These are phyloP conservation scores for Eucalyptus caleyi DNA, from an alignment of 345 rosid genomes.

Conservation along the genomic window DNA sequence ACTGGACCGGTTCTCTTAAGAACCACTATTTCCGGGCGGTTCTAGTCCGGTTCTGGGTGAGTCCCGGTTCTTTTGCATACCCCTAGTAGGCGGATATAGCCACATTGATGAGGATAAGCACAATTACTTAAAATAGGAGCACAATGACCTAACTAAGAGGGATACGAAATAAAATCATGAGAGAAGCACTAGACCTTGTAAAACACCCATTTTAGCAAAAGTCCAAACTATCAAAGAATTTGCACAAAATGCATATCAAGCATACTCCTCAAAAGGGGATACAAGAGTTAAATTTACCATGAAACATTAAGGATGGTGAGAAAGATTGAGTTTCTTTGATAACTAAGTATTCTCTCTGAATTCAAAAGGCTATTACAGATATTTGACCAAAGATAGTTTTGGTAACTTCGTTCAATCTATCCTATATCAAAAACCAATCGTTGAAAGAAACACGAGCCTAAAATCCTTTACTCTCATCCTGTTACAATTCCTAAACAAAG, in stretches of 20 bases:
- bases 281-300: background rate
- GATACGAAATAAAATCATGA: background rate
- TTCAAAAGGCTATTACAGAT: background rate
- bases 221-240: background rate
- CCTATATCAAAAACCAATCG: background rate
- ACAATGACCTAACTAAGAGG: background rate
- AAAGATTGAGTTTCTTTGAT: background rate
- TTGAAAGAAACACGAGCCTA: background rate
- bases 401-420: background rate
- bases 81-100: background rate
- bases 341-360: background rate
- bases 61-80: too few species aligned
- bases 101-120: background rate
- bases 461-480: background rate
- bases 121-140: background rate
- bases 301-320: background rate
- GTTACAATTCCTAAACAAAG: background rate
- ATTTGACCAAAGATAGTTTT: background rate
- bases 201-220: background rate
- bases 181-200: background rate
- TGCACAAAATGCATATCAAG: background rate
- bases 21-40: rapidly evolving
- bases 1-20: rapidly evolving
- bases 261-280: background rate
- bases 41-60: rapidly evolving